These are phyloP conservation scores for Chenopodium suecicum DNA, from an alignment of 148 eudicot genomes.

Conservation along the genomic window DNA sequence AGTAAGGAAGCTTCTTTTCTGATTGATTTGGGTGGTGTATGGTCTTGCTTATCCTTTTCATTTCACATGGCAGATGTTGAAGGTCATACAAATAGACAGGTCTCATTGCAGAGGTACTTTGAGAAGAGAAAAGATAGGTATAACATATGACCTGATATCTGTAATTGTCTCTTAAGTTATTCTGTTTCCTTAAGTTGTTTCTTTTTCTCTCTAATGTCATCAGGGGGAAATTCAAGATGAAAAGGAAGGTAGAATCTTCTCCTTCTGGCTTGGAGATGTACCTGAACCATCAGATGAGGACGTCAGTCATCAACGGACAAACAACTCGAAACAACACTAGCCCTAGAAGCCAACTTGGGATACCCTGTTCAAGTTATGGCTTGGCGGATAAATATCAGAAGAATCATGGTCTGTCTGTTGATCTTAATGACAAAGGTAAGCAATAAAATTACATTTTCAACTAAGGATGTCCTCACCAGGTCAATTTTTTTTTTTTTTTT, in stretches of 20 bases:
- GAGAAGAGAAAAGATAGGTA: conserved; percentile 87
- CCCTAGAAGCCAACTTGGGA: conserved; percentile 54
- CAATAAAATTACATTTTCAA: background rate
- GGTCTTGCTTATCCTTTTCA: conserved; percentile 7
- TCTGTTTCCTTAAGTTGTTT: conserved; percentile 12
- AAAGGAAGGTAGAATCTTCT: conserved; percentile 59
- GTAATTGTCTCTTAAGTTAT: background rate
- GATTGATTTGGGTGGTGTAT: background rate
- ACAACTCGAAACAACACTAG: conserved; percentile 40
- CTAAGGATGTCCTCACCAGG: background rate
- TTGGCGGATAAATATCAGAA: conserved; percentile 29
- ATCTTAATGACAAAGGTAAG: conserved; percentile 58
- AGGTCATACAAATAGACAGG: conserved; percentile 56
- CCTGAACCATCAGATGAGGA: conserved; percentile 52
- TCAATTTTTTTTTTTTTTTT: no score
- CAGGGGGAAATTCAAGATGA: conserved; percentile 92
- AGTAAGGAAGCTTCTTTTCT: background rate
- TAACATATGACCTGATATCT: conserved; percentile 12
- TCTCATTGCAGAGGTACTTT: conserved; percentile 56
- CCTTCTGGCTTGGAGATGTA: conserved; percentile 65
- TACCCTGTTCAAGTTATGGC: conserved; percentile 45
- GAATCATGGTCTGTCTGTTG: conserved; percentile 44
- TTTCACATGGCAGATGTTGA: conserved; percentile 49
- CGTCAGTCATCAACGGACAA: conserved; percentile 40
- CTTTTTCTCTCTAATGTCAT: conserved; percentile 27